Percentiles rank a stretch among this genome's conserved stretches.
phyloP scores from a whole-genome alignment of 495 filamentous ascomycete species.

The Glutinoglossum americanum region DNA sequence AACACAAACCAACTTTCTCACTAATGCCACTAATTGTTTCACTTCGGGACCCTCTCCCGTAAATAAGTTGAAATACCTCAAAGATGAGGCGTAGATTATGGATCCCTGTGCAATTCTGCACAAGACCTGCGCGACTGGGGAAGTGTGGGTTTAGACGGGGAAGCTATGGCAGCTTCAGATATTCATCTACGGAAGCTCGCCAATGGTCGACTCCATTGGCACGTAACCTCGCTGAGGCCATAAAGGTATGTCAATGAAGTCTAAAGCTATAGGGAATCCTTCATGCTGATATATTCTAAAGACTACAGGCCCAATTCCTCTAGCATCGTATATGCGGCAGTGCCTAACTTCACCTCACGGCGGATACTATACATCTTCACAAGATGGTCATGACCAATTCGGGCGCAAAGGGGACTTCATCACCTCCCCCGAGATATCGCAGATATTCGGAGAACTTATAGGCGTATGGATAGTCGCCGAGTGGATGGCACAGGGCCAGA shows the following conservation, averaged over 20 bases:
- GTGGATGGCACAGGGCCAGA: conserved; percentile 77
- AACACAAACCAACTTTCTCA: background rate
- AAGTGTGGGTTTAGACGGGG: conserved; percentile 3
- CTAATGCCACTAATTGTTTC: background rate
- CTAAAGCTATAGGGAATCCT: background rate
- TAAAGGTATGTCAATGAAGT: conserved; percentile 23
- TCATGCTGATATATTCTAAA: conserved; percentile 10
- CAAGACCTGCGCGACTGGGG: background rate
- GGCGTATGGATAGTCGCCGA: conserved; percentile 89
- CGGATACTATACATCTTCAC: conserved; percentile 72
- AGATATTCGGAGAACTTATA: conserved; percentile 85
- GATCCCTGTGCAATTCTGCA: background rate
- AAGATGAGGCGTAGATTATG: background rate
- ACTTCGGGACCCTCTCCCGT: background rate
- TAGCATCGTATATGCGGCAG: conserved; percentile 95
- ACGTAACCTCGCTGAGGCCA: conserved; percentile 60
- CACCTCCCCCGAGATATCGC: conserved; percentile 91
- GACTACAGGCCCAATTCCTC: conserved; percentile 71
- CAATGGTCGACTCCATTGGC: conserved; percentile 83
- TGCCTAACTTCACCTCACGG: conserved; percentile 79
- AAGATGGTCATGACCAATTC: conserved; percentile 52
- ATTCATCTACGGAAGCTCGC: conserved; percentile 12
- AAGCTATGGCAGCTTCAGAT: conserved; percentile 6
- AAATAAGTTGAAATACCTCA: background rate
- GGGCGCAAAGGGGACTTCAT: conserved; percentile 84